These are phyloP conservation scores for Amphibolis antarctica DNA, from an alignment of 106 monocot genomes.

Conservation along the genomic window DNA sequence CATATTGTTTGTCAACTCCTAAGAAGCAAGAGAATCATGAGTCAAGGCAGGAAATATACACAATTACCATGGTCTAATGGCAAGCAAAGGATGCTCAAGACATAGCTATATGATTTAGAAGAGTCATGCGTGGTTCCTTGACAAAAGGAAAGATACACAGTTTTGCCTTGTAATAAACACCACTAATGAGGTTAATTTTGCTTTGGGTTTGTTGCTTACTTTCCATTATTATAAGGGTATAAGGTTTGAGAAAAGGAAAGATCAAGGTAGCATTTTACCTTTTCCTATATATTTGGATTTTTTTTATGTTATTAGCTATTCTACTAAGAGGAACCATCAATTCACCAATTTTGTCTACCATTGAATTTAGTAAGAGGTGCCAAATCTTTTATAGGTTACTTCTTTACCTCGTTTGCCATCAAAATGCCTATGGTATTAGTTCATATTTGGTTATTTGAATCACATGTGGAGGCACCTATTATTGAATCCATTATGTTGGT, in stretches of 20 bases:
- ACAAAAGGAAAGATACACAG: conserved; percentile 21
- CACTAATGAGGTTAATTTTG: conserved; percentile 8
- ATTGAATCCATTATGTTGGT: conserved; percentile 1
- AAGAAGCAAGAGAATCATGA: conserved; percentile 12
- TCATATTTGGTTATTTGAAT: conserved; percentile 9
- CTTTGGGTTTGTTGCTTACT: conserved; percentile 6
- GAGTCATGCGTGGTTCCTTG: conserved; percentile 20
- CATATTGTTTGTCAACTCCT: conserved; percentile 10
- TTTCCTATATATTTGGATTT: not conserved
- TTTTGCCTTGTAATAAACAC: not conserved
- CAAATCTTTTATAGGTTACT: conserved; percentile 7
- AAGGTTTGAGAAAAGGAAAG: conserved; percentile 8
- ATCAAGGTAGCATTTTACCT: conserved; percentile 1
- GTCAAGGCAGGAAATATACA: conserved; percentile 14
- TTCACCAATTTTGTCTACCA: not conserved
- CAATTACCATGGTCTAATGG: conserved; percentile 12
- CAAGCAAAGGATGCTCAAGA: conserved; percentile 8
- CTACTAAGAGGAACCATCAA: not conserved
- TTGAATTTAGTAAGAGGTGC: not conserved
- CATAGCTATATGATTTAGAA: conserved; percentile 10
- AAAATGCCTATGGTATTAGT: conserved; percentile 14
- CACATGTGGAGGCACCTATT: conserved; percentile 10
- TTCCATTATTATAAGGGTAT: conserved; percentile 14
- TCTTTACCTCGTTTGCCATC: conserved; percentile 10
- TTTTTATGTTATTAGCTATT: not conserved